These are phyloP conservation scores for Clitocybe nebularis DNA, from an alignment of 1,284 basidiomycete species.

Conservation along the genomic window DNA sequence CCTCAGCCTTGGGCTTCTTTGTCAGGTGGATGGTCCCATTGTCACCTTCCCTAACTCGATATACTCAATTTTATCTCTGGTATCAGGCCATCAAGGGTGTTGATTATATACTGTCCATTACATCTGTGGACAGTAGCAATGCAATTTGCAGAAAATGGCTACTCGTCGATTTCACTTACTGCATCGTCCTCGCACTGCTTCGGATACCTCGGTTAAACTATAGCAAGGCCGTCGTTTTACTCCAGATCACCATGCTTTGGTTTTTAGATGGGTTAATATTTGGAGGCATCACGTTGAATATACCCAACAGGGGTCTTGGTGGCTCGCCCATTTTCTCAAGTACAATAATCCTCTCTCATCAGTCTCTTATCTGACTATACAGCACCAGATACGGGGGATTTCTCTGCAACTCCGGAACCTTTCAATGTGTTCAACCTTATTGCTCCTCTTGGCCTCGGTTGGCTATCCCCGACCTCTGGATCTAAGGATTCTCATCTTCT, in stretches of 20 bases:
- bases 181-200: constrained; percentile 56
- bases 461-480: constrained; percentile 36
- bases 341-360: constrained; percentile 16
- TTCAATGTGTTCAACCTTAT: constrained; percentile 43
- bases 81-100: constrained; percentile 61
- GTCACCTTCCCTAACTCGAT: not conserved
- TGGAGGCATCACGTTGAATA: constrained; percentile 56
- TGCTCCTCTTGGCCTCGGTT: constrained; percentile 43
- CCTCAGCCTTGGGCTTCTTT: constrained; percentile 49
- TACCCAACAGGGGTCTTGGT: constrained; percentile 24
- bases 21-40: constrained; percentile 37
- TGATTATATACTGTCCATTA: constrained; percentile 53
- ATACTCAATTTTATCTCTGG: constrained; percentile 1
- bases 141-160: constrained; percentile 65
- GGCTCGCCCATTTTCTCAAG: constrained; percentile 23
- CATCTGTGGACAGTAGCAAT: constrained; percentile 37
- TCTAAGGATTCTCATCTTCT: constrained; percentile 61
- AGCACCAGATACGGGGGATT: constrained; percentile 29
- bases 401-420: constrained; percentile 40
- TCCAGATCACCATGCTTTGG: constrained; percentile 57
- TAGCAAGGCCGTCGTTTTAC: constrained; percentile 52
- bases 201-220: constrained; percentile 79
- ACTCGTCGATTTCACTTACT: constrained; percentile 60
- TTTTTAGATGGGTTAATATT: constrained; percentile 69
- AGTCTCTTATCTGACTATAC: not conserved